Percentiles rank a stretch among this genome's conserved stretches.
These are phyloP conservation scores for Coleophoma eucalyptorum DNA, from an alignment of 2,329 filamentous ascomycete genomes.

Conservation along the genomic window DNA sequence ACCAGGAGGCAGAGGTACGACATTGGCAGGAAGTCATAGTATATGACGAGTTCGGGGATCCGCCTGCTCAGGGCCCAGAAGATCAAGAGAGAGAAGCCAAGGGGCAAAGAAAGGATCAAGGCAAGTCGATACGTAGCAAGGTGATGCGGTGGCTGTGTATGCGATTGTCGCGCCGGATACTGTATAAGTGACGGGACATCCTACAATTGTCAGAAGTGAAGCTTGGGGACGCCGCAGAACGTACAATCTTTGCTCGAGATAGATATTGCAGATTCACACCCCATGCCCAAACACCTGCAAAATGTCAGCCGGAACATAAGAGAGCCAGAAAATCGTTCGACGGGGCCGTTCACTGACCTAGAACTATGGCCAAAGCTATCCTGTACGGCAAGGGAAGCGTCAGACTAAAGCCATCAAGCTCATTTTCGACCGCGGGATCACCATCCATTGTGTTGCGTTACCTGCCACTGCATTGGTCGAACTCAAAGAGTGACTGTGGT, in stretches of 20 bases:
- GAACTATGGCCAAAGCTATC: conserved; percentile 77
- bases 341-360: conserved; percentile 53
- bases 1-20: conserved; percentile 72
- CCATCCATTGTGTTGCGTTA: conserved; percentile 56
- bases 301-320: no score
- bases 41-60: conserved; percentile 63
- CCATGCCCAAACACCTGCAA: conserved; percentile 88
- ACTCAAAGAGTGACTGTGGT: conserved; percentile 21
- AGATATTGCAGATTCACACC: conserved; percentile 88
- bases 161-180: conserved; percentile 72
- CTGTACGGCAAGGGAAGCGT: conserved; percentile 86
- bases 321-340: no score
- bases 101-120: conserved; percentile 67
- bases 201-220: conserved; percentile 27
- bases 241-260: conserved; percentile 68
- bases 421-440: conserved; percentile 65
- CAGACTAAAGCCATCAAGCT: conserved; percentile 82
- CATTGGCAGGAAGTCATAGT: conserved; percentile 84
- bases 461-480: conserved; percentile 22
- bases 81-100: conserved; percentile 66
- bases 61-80: conserved; percentile 84
- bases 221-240: conserved; percentile 16
- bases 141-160: conserved; percentile 71
- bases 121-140: conserved; percentile 84
- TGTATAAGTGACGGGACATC: conserved; percentile 83